A percentile compares a stretch with the other conserved stretches of the same genome.
Evolutionary conservation across 495 filamentous ascomycete genomes (phyloP).

Genomic region (Neurospora sp.): DNA sequence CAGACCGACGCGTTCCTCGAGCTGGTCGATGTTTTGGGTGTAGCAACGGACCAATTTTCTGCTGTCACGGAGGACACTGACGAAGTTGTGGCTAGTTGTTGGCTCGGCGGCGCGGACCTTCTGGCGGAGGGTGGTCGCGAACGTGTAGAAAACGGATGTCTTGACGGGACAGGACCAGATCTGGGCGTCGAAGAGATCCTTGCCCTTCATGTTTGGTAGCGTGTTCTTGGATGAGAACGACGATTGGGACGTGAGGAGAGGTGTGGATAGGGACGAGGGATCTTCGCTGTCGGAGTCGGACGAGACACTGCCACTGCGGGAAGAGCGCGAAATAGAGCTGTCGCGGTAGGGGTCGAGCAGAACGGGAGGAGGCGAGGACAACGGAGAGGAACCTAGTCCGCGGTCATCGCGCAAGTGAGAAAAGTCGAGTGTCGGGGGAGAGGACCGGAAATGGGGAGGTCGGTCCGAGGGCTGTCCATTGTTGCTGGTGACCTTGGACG

Average conservation of each 20-base stretch:
- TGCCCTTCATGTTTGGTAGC: conserved; percentile 50
- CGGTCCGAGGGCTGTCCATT: neutral
- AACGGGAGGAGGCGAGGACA: conserved; percentile 36
- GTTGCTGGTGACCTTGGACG: neutral
- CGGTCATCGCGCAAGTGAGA: neutral
- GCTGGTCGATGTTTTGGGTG: conserved; percentile 63
- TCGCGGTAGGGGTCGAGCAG: conserved; percentile 36
- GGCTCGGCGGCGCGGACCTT: conserved; percentile 48
- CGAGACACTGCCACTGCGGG: conserved; percentile 11
- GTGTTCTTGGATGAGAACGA: conserved; percentile 18
- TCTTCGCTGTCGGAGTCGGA: conserved; percentile 30
- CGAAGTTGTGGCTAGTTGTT: conserved; percentile 49
- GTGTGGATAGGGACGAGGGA: conserved; percentile 25
- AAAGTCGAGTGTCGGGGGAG: conserved; percentile 15
- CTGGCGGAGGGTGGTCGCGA: conserved; percentile 51
- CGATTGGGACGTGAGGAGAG: conserved; percentile 32
- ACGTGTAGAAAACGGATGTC: conserved; percentile 58
- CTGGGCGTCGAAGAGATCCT: conserved; percentile 56
- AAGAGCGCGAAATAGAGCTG: conserved; percentile 18
- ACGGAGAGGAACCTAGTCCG: conserved; percentile 29
- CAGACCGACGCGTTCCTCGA: conserved; percentile 56
- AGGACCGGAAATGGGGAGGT: conserved; percentile 4
- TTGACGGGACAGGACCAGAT: conserved; percentile 53
- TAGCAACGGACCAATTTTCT: conserved; percentile 56
- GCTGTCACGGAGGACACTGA: conserved; percentile 49